Evolutionary conservation across 2,329 filamentous ascomycete genomes (phyloP).

Genomic region (Neonectria neomacrospora): DNA sequence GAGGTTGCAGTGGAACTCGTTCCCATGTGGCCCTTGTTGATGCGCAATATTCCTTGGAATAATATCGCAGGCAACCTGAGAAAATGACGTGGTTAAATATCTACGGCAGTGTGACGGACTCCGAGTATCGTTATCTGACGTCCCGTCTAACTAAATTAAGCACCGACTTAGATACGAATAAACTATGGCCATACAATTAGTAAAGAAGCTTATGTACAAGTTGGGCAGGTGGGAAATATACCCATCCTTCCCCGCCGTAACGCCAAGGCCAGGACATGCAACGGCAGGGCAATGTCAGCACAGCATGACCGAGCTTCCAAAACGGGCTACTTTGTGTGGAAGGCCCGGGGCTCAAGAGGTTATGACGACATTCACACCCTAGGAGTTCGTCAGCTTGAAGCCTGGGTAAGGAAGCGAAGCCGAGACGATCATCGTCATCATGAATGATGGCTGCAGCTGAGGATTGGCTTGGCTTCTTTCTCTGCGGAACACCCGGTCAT

Average conservation of each 20-base stretch:
- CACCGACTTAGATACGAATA: not conserved
- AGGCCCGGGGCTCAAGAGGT: not conserved
- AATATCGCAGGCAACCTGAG: no score
- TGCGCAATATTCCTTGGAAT: no score
- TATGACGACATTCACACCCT: slow-evolving; percentile 39
- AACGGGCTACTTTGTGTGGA: not conserved
- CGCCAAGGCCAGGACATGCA: not conserved
- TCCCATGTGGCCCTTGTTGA: no score
- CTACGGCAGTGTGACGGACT: not conserved
- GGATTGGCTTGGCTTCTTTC: not conserved
- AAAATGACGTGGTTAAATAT: no score
- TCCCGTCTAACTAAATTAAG: no score
- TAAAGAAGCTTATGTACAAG: not conserved
- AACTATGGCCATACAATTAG: not conserved
- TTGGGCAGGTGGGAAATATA: not conserved
- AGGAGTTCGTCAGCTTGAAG: slow-evolving; percentile 32
- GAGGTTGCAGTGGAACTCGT: no score
- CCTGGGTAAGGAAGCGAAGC: slow-evolving; percentile 30
- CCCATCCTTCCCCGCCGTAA: not conserved
- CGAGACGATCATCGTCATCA: slow-evolving; percentile 16
- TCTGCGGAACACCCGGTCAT: not conserved
- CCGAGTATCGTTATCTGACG: not conserved
- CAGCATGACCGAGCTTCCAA: not conserved
- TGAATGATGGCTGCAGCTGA: not conserved
- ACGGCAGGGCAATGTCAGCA: not conserved